Conservation (phyloP, 495 filamentous ascomycete species). For the Astrocystis sublimbata region DNA sequence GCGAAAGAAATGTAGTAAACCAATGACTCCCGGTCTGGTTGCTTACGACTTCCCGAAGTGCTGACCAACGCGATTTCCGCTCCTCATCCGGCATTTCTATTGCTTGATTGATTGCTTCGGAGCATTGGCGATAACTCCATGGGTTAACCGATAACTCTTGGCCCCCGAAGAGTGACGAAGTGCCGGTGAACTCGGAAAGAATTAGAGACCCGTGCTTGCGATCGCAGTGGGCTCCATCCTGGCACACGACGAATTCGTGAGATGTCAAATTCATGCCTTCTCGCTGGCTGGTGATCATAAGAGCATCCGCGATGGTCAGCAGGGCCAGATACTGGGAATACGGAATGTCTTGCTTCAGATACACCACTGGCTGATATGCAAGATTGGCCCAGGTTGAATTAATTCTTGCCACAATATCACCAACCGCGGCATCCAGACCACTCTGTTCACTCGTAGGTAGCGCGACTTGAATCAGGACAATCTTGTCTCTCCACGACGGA, state of each 20-base stretch:
- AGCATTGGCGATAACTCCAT: conserved; percentile 87
- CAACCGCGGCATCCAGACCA: conserved; percentile 82
- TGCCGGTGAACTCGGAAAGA: conserved; percentile 90
- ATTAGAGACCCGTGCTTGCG: conserved; percentile 87
- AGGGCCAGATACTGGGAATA: conserved; percentile 89
- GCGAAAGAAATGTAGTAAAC: conserved; percentile 70
- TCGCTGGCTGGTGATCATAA: conserved; percentile 90
- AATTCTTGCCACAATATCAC: conserved; percentile 89
- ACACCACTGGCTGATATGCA: conserved; percentile 88
- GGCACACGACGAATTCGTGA: conserved; percentile 90
- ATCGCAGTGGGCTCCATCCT: conserved; percentile 73
- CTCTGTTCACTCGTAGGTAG: conserved; percentile 75
- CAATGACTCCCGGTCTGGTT: conserved; percentile 80
- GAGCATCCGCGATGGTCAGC: conserved; percentile 79
- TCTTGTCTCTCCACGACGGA: conserved; percentile 81
- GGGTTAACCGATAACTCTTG: conserved; percentile 83
- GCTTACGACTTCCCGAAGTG: conserved; percentile 71
- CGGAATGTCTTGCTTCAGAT: conserved; percentile 88
- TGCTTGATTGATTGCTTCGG: conserved; percentile 76
- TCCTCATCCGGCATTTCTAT: conserved; percentile 74
- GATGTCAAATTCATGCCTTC: conserved; percentile 95
- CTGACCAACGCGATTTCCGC: conserved; percentile 70
- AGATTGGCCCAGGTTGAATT: conserved; percentile 86
- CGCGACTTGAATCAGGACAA: conserved; percentile 89
- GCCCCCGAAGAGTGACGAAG: conserved; percentile 76